Percentiles rank a stretch among this genome's conserved stretches.
phyloP scores from a whole-genome alignment of 164 flowering plant genomes.

The Protea cynaroides region DNA sequence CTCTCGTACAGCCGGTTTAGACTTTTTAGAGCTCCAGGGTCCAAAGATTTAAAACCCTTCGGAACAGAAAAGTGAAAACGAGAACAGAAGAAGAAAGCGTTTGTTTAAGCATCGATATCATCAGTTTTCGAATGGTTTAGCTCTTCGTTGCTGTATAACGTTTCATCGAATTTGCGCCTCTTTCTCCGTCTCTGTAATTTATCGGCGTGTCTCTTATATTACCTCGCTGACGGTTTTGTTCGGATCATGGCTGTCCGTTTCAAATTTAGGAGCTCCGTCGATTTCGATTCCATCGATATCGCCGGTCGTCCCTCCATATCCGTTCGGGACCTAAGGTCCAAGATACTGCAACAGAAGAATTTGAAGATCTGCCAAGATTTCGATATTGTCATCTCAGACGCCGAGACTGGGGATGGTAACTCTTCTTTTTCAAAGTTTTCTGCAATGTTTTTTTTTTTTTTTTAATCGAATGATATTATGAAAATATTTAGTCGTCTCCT shows the following conservation, averaged over 20 bases:
- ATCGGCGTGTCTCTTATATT: not conserved
- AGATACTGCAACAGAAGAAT: slow-evolving; percentile 34
- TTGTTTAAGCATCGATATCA: too few relatives aligned
- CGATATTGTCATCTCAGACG: slow-evolving; percentile 61
- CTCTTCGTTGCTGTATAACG: too few relatives aligned
- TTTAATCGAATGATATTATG: not conserved
- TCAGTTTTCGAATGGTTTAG: too few relatives aligned
- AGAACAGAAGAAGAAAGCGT: too few relatives aligned
- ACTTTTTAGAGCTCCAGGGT: too few relatives aligned
- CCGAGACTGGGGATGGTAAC: slow-evolving; percentile 48
- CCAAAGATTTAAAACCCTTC: not conserved
- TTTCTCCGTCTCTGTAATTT: not conserved
- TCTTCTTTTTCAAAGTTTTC: not conserved
- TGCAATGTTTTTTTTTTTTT: not conserved
- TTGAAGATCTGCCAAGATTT: slow-evolving; percentile 44
- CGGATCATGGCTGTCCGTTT: slow-evolving; percentile 45
- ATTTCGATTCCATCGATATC: slow-evolving; percentile 49
- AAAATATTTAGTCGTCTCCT: not conserved
- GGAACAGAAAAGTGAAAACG: not conserved
- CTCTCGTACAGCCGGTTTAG: too few relatives aligned
- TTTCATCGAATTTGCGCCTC: too few relatives aligned
- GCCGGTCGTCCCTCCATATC: slow-evolving; percentile 42
- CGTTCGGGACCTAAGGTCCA: slow-evolving; percentile 44
- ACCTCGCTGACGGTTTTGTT: not conserved
- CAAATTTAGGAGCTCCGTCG: slow-evolving; percentile 61